Conservation (phyloP, 805 yeast genomes). For the Scheffersomyces coipomensis region DNA sequence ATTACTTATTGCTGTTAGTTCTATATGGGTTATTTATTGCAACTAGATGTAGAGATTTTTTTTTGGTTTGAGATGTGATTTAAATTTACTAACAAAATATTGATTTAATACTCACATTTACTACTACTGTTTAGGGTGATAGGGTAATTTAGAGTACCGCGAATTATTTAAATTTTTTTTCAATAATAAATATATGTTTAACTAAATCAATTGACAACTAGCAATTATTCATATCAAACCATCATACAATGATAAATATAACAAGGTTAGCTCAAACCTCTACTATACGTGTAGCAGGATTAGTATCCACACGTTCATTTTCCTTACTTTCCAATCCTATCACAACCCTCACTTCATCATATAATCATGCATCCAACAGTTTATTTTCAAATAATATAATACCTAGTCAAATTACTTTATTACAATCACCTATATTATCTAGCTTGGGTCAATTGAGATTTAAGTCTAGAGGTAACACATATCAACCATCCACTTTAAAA, state of each 20-base stretch:
- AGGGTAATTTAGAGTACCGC: too few relatives aligned
- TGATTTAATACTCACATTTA: too few relatives aligned
- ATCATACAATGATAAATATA: not conserved
- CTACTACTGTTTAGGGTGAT: too few relatives aligned
- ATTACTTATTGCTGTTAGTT: too few relatives aligned
- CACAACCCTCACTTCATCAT: not conserved
- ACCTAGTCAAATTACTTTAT: not conserved
- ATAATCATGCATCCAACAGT: conserved; percentile 3
- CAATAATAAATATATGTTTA: too few relatives aligned
- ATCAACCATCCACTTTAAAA: conserved; percentile 88
- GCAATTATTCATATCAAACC: too few relatives aligned
- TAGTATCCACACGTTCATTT: not conserved
- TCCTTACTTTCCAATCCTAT: not conserved
- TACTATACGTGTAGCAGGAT: not conserved
- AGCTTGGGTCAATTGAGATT: conserved; percentile 57
- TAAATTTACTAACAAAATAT: too few relatives aligned
- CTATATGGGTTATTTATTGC: too few relatives aligned
- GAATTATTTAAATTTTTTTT: too few relatives aligned
- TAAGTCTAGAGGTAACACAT: conserved; percentile 91
- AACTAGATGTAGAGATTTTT: too few relatives aligned
- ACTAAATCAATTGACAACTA: too few relatives aligned
- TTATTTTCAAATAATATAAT: not conserved
- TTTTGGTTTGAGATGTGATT: too few relatives aligned
- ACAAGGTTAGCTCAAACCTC: not conserved
- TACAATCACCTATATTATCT: conserved; percentile 6